Conservation (phyloP, 345 rosid species). For the Corchorus capsularis region DNA sequence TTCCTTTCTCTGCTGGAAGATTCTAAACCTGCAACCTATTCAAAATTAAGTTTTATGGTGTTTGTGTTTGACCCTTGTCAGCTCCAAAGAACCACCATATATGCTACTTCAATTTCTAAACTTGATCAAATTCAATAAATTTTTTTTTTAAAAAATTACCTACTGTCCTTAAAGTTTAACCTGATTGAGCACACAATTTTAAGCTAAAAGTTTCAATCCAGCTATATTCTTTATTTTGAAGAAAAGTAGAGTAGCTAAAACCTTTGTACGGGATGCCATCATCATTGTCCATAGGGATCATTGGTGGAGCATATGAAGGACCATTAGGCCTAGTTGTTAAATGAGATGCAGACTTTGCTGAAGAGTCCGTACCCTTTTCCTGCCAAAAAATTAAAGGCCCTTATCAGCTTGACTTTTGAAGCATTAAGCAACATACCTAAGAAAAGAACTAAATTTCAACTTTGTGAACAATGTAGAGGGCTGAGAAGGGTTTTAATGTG, state of each 20-base stretch:
- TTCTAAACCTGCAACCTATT: neutral
- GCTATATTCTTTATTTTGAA: neutral
- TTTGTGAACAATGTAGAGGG: neutral
- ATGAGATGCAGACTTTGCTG: constrained; percentile 65
- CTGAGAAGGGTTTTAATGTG: neutral
- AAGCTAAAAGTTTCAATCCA: neutral
- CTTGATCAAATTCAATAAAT: neutral
- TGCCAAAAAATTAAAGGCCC: constrained; percentile 31
- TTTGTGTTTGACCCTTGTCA: neutral
- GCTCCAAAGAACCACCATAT: neutral
- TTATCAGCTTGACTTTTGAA: constrained; percentile 12
- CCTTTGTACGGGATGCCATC: constrained; percentile 79
- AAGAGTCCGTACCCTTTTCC: constrained; percentile 74
- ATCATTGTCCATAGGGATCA: constrained; percentile 63
- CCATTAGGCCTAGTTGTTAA: constrained; percentile 63
- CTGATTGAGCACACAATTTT: neutral
- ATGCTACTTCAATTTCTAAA: neutral
- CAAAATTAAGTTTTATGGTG: constrained; percentile 1
- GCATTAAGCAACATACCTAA: constrained; percentile 12
- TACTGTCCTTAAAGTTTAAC: constrained; percentile 3
- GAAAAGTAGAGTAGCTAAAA: constrained; percentile 20
- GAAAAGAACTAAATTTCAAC: neutral
- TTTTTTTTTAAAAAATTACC: neutral
- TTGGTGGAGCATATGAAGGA: constrained; percentile 62
- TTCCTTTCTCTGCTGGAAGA: neutral